These are phyloP conservation scores for Carex cristatella DNA, from an alignment of 176 grass and related monocot genomes.

Conservation along the genomic window DNA sequence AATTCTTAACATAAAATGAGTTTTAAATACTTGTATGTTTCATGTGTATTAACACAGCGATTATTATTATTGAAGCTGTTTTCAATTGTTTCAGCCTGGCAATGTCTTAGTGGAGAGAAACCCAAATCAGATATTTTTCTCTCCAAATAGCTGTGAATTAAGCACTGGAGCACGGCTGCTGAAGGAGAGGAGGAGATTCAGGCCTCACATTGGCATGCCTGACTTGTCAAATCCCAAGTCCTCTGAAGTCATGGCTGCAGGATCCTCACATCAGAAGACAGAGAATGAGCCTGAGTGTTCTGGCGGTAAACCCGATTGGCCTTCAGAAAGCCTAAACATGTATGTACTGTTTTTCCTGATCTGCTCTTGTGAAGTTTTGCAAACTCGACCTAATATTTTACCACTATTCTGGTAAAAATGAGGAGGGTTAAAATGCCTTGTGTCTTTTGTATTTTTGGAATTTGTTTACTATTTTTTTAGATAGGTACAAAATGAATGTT, in stretches of 20 bases:
- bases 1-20: background rate
- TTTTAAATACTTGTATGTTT: background rate
- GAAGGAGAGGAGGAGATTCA: constrained; percentile 25
- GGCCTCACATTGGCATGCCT: constrained; percentile 18
- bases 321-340: constrained; percentile 13
- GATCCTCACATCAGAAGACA: constrained; percentile 1
- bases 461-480: too few species aligned
- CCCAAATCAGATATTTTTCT: constrained; percentile 6
- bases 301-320: background rate
- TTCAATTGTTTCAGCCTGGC: constrained; percentile 1
- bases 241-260: background rate
- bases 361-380: background rate
- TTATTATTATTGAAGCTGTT: background rate
- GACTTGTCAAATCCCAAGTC: constrained; percentile 8
- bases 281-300: constrained; percentile 11
- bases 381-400: background rate
- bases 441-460: too few species aligned
- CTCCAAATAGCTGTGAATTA: constrained; percentile 16
- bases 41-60: background rate
- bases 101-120: constrained; percentile 19
- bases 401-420: background rate
- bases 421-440: too few species aligned
- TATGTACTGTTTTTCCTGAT: background rate
- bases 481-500: too few species aligned
- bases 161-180: constrained; percentile 6